phyloP scores from a whole-genome alignment of 805 yeast genomes.

The Alloascoidea hylecoeti region DNA sequence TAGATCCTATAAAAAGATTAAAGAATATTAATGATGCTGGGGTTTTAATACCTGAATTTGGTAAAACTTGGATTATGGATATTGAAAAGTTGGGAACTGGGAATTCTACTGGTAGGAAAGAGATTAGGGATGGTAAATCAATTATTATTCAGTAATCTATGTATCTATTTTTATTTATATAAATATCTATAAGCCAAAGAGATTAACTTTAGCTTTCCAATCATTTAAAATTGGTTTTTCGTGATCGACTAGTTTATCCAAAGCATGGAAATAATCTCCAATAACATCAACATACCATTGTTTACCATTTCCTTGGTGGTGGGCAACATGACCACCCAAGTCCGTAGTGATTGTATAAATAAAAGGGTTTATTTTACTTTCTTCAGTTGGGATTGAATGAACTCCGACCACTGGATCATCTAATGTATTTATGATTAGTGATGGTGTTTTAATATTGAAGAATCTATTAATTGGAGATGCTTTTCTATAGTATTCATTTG shows the following conservation, averaged over 20 bases:
- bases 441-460: slow-evolving; percentile 43
- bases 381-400: slow-evolving; percentile 33
- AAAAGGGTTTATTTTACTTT: slow-evolving; percentile 41
- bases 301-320: background rate
- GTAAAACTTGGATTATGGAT: slow-evolving; percentile 49
- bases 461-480: slow-evolving; percentile 49
- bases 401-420: slow-evolving; percentile 59
- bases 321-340: slow-evolving; percentile 46
- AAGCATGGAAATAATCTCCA: background rate
- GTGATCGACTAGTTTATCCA: background rate
- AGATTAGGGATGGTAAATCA: slow-evolving; percentile 17
- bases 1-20: slow-evolving; percentile 64
- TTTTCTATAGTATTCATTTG: slow-evolving; percentile 47
- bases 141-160: too few species aligned
- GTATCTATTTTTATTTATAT: too few species aligned
- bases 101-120: slow-evolving; percentile 7
- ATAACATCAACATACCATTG: slow-evolving; percentile 1
- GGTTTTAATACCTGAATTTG: slow-evolving; percentile 60
- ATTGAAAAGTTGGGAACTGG: slow-evolving; percentile 5
- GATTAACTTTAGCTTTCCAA: background rate
- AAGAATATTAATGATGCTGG: slow-evolving; percentile 19
- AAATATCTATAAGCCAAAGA: background rate
- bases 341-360: slow-evolving; percentile 41
- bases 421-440: slow-evolving; percentile 38
- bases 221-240: background rate